These are phyloP conservation scores for Leersia perrieri DNA, from an alignment of 176 grass and related monocot species.

Conservation along the genomic window DNA sequence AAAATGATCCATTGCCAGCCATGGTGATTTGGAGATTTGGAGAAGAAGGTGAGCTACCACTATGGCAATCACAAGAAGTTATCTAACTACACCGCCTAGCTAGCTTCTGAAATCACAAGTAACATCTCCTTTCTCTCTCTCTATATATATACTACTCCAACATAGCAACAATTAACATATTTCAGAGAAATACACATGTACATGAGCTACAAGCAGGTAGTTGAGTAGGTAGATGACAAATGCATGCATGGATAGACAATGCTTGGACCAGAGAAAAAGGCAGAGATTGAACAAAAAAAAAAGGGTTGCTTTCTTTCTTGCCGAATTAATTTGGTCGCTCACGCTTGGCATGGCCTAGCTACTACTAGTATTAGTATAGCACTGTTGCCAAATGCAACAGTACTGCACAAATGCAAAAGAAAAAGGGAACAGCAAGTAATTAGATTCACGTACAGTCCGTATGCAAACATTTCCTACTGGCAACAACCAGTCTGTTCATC, in stretches of 20 bases:
- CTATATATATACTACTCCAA: not conserved
- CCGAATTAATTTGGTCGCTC: constrained; percentile 23
- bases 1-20: not conserved
- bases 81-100: not conserved
- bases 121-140: not conserved
- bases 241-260: not conserved
- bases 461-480: not conserved
- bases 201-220: not conserved
- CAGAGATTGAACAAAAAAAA: not conserved
- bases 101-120: not conserved
- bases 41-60: constrained; percentile 11
- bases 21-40: not conserved
- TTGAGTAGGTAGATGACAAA: not conserved
- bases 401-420: not conserved
- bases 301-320: constrained; percentile 24
- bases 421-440: not conserved
- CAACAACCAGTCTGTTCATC: not conserved
- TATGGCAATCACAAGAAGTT: constrained; percentile 12
- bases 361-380: not conserved
- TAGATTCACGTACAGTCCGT: not conserved
- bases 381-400: not conserved
- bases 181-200: not conserved
- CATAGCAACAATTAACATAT: not conserved
- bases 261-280: constrained; percentile 5
- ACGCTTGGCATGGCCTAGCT: constrained; percentile 33